Base-by-base conservation (phyloP, 73 alveolate genomes). In the Symbiodinium natans region DNA sequence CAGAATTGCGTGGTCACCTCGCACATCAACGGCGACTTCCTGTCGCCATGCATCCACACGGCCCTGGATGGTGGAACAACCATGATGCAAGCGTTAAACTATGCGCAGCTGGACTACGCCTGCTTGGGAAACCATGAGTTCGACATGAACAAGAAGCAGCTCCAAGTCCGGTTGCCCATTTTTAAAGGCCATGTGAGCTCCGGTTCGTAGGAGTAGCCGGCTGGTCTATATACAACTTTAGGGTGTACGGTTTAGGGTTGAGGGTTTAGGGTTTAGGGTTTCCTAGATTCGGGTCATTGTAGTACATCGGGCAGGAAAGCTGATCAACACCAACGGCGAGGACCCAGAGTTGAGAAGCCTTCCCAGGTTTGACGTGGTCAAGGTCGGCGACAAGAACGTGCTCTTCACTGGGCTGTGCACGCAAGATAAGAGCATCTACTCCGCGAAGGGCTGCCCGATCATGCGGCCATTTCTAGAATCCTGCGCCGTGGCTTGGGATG, bases 1-100 rank as follows among this genome's bases (percentile, higher is more conserved):
- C 21, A 54, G 94, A 56, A 59, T 29, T 59, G 94, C 94, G 85
- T 87, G 43, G 94, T 87, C 46, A 87, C 94, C 41, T 87, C 94
- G n/a, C 94, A 87, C 71, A 36, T 87, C 85, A 52, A 75, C 25
- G 94, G 94, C 33, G 94, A 87, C 84, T 87, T 87, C 68, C 23
- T 87, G 73, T 75, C 85, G 2, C 94, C 94, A 17, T 87, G 94
- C 85, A 82, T 87, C 68, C 68, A 59, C 46, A 87, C 94, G 59
- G 40, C 94, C 23, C 85, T 87, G 94, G 68, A 87, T 40, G 94
- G 94, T 23, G 94, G 94, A 1, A 59, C 75, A 39, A 87, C 94
- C 68, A 87, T 87, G 94, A 63, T 87, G 94, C 83, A 87, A n/a
- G 94, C 86, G 15, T 59, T 87, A 85, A 87, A 87, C 42, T 87